Percentiles rank a stretch among this genome's conserved stretches.
These are phyloP conservation scores for Petunia hybrid DNA, from an alignment of 305 asterid species.

Conservation along the genomic window DNA sequence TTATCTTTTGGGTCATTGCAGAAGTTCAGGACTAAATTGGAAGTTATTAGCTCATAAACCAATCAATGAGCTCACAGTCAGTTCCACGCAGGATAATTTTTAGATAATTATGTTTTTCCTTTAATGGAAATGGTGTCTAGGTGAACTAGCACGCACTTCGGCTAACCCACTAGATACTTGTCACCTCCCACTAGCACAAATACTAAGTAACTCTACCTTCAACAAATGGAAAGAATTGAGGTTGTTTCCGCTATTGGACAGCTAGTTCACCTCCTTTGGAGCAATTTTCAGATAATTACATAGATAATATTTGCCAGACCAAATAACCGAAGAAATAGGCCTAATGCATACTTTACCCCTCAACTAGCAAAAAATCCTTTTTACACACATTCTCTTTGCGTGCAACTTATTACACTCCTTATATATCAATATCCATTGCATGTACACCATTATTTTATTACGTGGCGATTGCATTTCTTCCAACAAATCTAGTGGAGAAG, in stretches of 20 bases:
- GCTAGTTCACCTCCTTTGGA: constrained; percentile 14
- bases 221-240: background rate
- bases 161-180: background rate
- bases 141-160: background rate
- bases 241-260: background rate
- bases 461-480: background rate
- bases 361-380: background rate
- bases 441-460: background rate
- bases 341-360: background rate
- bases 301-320: constrained; percentile 20
- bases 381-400: background rate
- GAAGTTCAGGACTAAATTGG: constrained; percentile 2
- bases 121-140: background rate
- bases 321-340: constrained; percentile 11
- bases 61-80: constrained; percentile 29
- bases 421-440: background rate
- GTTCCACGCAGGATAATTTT: constrained; percentile 17
- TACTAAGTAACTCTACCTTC: background rate
- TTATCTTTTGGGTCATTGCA: constrained; percentile 16
- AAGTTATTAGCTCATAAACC: background rate
- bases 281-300: constrained; percentile 8
- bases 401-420: constrained; percentile 1
- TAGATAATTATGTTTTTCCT: background rate
- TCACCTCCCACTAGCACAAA: constrained; percentile 16
- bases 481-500: constrained; percentile 12